Conservation (phyloP, 2,329 filamentous ascomycete genomes). For the Gnomoniopsis sp. region DNA sequence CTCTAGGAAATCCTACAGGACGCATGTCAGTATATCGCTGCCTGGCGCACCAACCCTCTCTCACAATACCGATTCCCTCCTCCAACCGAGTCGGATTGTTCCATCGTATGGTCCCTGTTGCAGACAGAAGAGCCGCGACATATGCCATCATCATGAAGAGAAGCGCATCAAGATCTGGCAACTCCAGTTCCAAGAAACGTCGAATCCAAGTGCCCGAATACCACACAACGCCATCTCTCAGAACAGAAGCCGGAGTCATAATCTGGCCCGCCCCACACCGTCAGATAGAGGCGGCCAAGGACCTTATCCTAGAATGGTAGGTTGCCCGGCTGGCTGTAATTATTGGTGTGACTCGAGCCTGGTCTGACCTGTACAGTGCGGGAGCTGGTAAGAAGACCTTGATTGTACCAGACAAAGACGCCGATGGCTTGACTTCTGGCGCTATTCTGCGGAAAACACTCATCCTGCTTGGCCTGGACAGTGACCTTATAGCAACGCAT, state of each 20-base stretch:
- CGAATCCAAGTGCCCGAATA: constrained; percentile 37
- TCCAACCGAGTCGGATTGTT: not conserved
- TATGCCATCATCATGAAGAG: constrained; percentile 9
- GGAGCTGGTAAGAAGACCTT: constrained; percentile 47
- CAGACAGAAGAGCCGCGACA: not conserved
- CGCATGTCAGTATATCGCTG: no score
- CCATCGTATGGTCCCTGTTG: not conserved
- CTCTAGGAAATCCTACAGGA: no score
- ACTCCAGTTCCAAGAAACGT: constrained; percentile 25
- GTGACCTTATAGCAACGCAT: constrained; percentile 52
- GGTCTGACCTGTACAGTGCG: constrained; percentile 37
- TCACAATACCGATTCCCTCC: no score
- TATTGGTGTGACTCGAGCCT: constrained; percentile 1
- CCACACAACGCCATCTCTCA: constrained; percentile 37
- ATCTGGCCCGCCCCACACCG: constrained; percentile 60
- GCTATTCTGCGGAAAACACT: constrained; percentile 61
- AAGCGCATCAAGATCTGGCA: not conserved
- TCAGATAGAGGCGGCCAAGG: constrained; percentile 52
- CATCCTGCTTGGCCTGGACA: constrained; percentile 52
- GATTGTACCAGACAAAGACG: constrained; percentile 67
- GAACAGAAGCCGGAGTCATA: constrained; percentile 41
- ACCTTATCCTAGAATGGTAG: constrained; percentile 58
- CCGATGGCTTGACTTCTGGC: constrained; percentile 63
- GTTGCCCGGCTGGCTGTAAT: constrained; percentile 13
- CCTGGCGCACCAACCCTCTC: not conserved